Evolutionary conservation across 164 flowering plant genomes (phyloP).

Genomic region (Malania oleifera): DNA sequence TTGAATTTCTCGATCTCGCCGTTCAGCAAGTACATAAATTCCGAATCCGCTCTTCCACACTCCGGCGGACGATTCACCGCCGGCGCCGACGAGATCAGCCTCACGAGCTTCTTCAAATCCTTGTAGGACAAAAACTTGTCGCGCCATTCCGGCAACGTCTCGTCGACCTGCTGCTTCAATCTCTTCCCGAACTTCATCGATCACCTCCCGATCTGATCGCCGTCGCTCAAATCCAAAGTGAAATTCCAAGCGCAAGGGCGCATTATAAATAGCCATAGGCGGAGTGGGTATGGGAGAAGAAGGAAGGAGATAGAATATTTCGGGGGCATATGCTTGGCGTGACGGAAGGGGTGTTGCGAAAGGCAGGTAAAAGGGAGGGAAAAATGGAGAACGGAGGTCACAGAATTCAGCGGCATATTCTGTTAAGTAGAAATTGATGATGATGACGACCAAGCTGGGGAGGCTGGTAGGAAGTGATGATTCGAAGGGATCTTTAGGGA

Average conservation of each 20-base stretch:
- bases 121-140: slow-evolving; percentile 78
- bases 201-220: no score
- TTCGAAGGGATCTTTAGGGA: no score
- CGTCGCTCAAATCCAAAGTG: no score
- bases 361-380: slow-evolving; percentile 12
- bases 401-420: slow-evolving; percentile 44
- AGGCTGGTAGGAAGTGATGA: no score
- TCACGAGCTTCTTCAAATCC: slow-evolving; percentile 61
- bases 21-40: slow-evolving; percentile 55
- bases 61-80: slow-evolving; percentile 11
- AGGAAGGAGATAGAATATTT: slow-evolving; percentile 36
- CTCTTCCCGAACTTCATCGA: slow-evolving; percentile 86
- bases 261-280: no score
- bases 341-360: slow-evolving; percentile 30
- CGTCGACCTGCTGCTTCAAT: slow-evolving; percentile 59
- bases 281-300: neutral
- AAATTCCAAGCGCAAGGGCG: no score
- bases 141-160: slow-evolving; percentile 76
- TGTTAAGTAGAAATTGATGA: no score
- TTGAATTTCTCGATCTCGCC: slow-evolving; percentile 88
- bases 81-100: slow-evolving; percentile 39
- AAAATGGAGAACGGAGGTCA: slow-evolving; percentile 21
- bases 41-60: slow-evolving; percentile 39
- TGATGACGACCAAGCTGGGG: no score
- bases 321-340: slow-evolving; percentile 69